phyloP scores from a whole-genome alignment of 2,329 filamentous ascomycete species.

The Cryphonectria carpinicola region DNA sequence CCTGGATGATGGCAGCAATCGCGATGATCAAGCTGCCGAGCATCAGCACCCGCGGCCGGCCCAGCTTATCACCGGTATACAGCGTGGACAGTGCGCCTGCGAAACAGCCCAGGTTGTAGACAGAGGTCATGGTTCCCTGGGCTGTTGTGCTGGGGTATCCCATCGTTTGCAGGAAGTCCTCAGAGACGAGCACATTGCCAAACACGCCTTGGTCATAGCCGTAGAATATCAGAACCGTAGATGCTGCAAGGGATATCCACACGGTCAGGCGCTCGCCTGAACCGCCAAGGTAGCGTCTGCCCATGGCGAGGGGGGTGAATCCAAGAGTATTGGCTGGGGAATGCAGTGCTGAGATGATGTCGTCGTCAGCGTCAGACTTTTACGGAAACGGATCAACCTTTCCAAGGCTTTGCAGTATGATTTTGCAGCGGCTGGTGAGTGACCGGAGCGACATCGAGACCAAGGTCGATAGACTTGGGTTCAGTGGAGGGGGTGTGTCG shows the following conservation, averaged over 20 bases:
- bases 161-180: slow-evolving; percentile 34
- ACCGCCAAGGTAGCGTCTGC: slow-evolving; percentile 48
- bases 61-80: slow-evolving; percentile 32
- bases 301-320: slow-evolving; percentile 1
- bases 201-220: slow-evolving; percentile 46
- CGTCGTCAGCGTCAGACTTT: not conserved
- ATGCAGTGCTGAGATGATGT: not conserved
- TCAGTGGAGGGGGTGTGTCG: not conserved
- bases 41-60: slow-evolving; percentile 31
- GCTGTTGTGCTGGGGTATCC: slow-evolving; percentile 26
- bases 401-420: not conserved
- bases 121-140: slow-evolving; percentile 32
- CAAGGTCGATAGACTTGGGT: not conserved
- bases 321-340: not conserved
- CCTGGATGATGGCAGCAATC: slow-evolving; percentile 29
- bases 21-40: slow-evolving; percentile 32
- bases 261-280: slow-evolving; percentile 54
- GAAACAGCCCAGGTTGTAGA: slow-evolving; percentile 33
- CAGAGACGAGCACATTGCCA: slow-evolving; percentile 36
- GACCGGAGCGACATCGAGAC: not conserved
- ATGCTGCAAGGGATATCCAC: slow-evolving; percentile 55
- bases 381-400: not conserved
- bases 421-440: not conserved
- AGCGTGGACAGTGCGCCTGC: slow-evolving; percentile 31
- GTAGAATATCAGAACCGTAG: slow-evolving; percentile 55